A percentile compares a stretch with the other conserved stretches of the same genome.
These are phyloP conservation scores for Nakaseomyces sp. DNA, from an alignment of 1,139 yeast species.

Conservation along the genomic window DNA sequence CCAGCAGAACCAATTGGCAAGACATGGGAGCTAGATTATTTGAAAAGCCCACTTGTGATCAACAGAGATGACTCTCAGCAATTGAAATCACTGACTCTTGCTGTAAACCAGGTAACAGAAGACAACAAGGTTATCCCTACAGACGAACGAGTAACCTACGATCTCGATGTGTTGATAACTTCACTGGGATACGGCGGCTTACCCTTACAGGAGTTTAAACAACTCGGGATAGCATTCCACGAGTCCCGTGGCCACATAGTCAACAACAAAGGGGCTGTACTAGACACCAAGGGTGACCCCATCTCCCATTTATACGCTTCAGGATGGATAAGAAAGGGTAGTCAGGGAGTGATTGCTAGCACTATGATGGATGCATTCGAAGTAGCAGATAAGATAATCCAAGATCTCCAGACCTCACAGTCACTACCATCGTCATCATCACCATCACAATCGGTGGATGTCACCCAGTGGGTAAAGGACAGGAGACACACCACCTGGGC, in stretches of 20 bases:
- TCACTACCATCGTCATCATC: no score
- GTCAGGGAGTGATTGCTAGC: conserved; percentile 84
- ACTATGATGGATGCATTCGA: conserved; percentile 82
- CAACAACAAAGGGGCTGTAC: conserved; percentile 54
- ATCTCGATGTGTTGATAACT: conserved; percentile 63
- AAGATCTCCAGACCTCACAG: conserved; percentile 36
- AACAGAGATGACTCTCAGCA: conserved; percentile 25
- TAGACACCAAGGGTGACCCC: conserved; percentile 28
- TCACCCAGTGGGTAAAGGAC: conserved; percentile 14
- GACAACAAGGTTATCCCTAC: conserved; percentile 35
- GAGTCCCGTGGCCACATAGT: conserved; percentile 42
- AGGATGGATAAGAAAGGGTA: conserved; percentile 91
- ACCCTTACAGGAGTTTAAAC: conserved; percentile 49
- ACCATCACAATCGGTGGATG: background rate
- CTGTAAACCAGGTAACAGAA: conserved; percentile 27
- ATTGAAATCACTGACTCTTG: conserved; percentile 35
- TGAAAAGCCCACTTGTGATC: conserved; percentile 58
- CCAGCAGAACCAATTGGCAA: conserved; percentile 30
- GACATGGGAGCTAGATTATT: conserved; percentile 62
- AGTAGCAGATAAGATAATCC: conserved; percentile 57
- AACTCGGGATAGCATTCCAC: conserved; percentile 49
- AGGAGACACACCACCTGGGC: conserved; percentile 49
- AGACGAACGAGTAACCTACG: conserved; percentile 33
- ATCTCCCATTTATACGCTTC: conserved; percentile 60
- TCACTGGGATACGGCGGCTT: conserved; percentile 79